Conservation (phyloP, 345 rosid genomes). For the Syzygium jambos region DNA sequence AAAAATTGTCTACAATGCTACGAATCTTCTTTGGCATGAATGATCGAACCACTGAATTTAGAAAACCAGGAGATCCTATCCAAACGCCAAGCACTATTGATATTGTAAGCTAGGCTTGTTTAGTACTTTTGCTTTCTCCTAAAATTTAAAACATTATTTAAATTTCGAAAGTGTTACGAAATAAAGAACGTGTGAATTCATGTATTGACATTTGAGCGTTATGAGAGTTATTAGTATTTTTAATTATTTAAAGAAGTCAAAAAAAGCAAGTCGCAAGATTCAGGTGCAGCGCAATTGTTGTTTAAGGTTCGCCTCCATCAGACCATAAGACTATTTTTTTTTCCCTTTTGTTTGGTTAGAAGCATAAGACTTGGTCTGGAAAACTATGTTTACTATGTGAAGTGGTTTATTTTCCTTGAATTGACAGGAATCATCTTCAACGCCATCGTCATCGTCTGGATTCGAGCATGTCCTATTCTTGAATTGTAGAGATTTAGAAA, state of each 20-base stretch:
- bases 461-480: too few relatives aligned
- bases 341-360: too few relatives aligned
- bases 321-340: too few relatives aligned
- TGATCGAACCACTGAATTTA: neutral
- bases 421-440: neutral
- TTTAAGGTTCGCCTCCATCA: neutral
- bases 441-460: too few relatives aligned
- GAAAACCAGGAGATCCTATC: neutral
- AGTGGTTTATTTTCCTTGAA: neutral
- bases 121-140: neutral
- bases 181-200: neutral
- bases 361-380: neutral
- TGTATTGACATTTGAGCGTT: neutral
- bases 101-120: neutral
- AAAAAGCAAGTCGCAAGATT: neutral
- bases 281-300: neutral
- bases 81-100: neutral
- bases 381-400: neutral
- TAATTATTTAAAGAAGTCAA: neutral
- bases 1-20: neutral
- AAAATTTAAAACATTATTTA: neutral
- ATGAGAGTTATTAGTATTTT: neutral
- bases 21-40: neutral
- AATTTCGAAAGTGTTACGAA: neutral
- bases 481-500: too few relatives aligned